A percentile compares a stretch with the other conserved stretches of the same genome.
Evolutionary conservation across 306 rosid genomes (phyloP).

Genomic region (Fragaria iinumae): DNA sequence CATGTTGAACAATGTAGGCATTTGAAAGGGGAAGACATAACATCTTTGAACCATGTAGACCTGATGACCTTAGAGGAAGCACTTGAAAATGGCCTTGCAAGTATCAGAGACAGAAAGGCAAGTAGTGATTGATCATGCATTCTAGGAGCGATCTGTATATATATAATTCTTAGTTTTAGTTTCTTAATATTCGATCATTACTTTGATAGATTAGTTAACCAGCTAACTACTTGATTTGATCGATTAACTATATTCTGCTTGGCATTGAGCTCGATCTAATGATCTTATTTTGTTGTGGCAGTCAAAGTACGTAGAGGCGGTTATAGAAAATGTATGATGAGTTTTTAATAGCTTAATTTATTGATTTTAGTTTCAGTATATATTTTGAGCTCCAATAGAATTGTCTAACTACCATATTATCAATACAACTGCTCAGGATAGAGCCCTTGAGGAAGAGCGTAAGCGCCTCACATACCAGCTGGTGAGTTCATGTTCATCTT

Average conservation of each 20-base stretch:
- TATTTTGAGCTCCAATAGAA: background rate
- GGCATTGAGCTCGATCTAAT: conserved; percentile 4
- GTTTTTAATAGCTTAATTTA: background rate
- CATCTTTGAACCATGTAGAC: conserved; percentile 65
- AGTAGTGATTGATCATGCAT: conserved; percentile 1
- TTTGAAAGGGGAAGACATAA: conserved; percentile 81
- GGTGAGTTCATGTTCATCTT: conserved; percentile 31
- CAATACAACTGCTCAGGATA: conserved; percentile 30
- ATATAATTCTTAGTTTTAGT: background rate
- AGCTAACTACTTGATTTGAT: background rate
- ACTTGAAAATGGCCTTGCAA: conserved; percentile 70
- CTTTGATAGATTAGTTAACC: background rate
- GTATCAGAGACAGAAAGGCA: conserved; percentile 64
- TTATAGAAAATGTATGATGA: conserved; percentile 54
- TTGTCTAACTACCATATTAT: background rate
- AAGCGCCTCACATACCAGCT: conserved; percentile 61
- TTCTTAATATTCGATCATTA: background rate
- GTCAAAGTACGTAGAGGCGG: conserved; percentile 48
- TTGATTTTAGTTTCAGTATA: background rate
- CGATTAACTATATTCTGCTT: background rate
- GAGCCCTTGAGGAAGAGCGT: conserved; percentile 62
- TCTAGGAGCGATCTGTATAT: background rate
- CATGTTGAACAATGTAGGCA: conserved; percentile 47
- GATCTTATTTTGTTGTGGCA: conserved; percentile 30
- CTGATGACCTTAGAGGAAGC: conserved; percentile 62